These are phyloP conservation scores for Penicillium sp. DNA, from an alignment of 2,329 filamentous ascomycete species.

Conservation along the genomic window DNA sequence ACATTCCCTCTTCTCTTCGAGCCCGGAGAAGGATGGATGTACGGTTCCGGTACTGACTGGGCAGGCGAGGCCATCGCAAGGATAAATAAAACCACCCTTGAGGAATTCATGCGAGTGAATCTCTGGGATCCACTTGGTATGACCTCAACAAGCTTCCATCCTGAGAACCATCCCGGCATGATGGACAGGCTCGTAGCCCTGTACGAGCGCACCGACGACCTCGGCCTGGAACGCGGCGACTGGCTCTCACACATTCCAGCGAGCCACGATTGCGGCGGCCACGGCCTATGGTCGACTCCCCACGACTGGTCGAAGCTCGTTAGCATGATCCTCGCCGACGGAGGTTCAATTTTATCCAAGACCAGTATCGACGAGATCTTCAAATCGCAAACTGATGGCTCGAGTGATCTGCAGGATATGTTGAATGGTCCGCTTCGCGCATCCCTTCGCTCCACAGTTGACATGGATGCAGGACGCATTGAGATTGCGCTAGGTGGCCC, in stretches of 20 bases:
- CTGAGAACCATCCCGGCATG: background rate
- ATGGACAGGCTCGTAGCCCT: background rate
- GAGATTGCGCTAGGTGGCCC: conserved; percentile 2
- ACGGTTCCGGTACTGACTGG: background rate
- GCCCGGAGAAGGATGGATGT: background rate
- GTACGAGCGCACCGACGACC: background rate
- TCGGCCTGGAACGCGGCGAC: background rate
- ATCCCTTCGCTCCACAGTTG: conserved; percentile 1
- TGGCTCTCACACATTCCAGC: background rate
- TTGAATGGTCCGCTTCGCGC: background rate
- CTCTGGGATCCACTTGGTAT: background rate
- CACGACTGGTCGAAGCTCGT: background rate
- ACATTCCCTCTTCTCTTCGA: background rate
- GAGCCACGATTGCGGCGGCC: background rate
- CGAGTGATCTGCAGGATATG: background rate
- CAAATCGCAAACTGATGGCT: background rate
- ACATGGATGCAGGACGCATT: conserved; percentile 2
- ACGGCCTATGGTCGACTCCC: background rate
- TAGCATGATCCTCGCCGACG: background rate
- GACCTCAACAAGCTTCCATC: background rate
- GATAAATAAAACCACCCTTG: background rate
- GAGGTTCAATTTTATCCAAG: background rate
- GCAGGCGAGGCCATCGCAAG: background rate
- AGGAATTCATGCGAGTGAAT: background rate
- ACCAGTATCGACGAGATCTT: background rate